Evolutionary conservation across 768 basidiomycete species (phyloP).

Genomic region (Boletus reticuloceps): DNA sequence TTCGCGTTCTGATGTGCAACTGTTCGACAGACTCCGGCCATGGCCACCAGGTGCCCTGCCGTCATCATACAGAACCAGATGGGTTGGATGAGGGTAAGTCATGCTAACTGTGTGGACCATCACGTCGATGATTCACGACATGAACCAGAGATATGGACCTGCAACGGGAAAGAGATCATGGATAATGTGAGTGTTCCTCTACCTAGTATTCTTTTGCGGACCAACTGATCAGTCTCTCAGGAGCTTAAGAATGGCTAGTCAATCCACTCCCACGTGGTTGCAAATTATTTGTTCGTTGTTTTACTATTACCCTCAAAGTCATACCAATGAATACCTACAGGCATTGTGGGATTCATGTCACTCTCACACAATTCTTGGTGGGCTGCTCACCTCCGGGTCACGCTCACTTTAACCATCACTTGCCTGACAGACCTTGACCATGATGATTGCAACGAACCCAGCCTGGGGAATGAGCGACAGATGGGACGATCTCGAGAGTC

Average conservation of each 20-base stretch:
- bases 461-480: not conserved
- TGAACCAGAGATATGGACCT: slow-evolving; percentile 9
- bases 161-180: slow-evolving; percentile 13
- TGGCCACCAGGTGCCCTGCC: slow-evolving; percentile 41
- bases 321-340: slow-evolving; percentile 7
- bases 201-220: slow-evolving; percentile 34
- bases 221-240: slow-evolving; percentile 14
- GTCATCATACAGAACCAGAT: slow-evolving; percentile 47
- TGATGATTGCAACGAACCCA: slow-evolving; percentile 23
- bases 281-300: slow-evolving; percentile 26
- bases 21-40: slow-evolving; percentile 49
- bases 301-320: not conserved
- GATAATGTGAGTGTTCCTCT: slow-evolving; percentile 20
- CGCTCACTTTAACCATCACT: not conserved
- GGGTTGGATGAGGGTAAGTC: slow-evolving; percentile 50
- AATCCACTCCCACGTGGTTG: slow-evolving; percentile 27
- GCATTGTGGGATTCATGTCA: slow-evolving; percentile 31
- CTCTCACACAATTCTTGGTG: slow-evolving; percentile 30
- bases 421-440: slow-evolving; percentile 26
- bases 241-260: slow-evolving; percentile 23
- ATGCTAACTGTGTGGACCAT: not conserved
- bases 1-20: not conserved
- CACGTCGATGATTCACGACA: not conserved
- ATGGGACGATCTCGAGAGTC: not conserved
- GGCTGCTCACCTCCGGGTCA: not conserved